Percentiles rank a stretch among this genome's conserved stretches.
Conservation (phyloP, 2,329 filamentous ascomycete genomes). For the Clonostachys solani region DNA sequence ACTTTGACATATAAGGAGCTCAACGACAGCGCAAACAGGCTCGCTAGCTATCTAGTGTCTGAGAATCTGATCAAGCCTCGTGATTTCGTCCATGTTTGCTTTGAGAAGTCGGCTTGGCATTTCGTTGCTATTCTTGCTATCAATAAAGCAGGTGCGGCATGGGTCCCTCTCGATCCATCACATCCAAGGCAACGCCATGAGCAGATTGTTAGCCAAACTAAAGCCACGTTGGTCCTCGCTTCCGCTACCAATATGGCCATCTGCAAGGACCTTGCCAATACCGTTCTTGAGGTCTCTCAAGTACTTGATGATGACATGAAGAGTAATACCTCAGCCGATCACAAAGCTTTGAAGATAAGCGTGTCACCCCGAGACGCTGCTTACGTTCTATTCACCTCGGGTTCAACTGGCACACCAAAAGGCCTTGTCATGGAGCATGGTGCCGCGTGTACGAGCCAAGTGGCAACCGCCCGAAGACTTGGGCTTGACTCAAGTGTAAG, state of each 20-base stretch:
- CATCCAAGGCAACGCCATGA: neutral
- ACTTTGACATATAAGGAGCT: constrained; percentile 24
- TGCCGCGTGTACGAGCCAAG: neutral
- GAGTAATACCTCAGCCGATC: too few relatives aligned
- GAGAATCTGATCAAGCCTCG: neutral
- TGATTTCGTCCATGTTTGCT: constrained; percentile 2
- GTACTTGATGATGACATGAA: neutral
- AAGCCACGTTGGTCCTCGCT: neutral
- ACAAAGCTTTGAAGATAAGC: too few relatives aligned
- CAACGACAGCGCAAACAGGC: neutral
- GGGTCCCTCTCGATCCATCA: constrained; percentile 3
- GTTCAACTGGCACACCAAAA: neutral
- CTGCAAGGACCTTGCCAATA: neutral
- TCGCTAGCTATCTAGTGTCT: neutral
- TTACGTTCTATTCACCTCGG: constrained; percentile 2
- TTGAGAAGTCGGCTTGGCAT: constrained; percentile 4
- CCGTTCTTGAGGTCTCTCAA: neutral
- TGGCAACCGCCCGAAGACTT: constrained; percentile 5
- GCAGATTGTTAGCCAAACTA: neutral
- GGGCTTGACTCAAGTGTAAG: neutral
- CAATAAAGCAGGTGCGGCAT: constrained; percentile 4
- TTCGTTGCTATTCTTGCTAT: constrained; percentile 3
- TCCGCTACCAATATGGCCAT: neutral
- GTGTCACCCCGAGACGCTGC: constrained; percentile 2
- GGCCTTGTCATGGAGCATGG: constrained; percentile 5